These are phyloP conservation scores for Herpetomonas tarakana DNA, from an alignment of 208 protist genomes.

Conservation along the genomic window DNA sequence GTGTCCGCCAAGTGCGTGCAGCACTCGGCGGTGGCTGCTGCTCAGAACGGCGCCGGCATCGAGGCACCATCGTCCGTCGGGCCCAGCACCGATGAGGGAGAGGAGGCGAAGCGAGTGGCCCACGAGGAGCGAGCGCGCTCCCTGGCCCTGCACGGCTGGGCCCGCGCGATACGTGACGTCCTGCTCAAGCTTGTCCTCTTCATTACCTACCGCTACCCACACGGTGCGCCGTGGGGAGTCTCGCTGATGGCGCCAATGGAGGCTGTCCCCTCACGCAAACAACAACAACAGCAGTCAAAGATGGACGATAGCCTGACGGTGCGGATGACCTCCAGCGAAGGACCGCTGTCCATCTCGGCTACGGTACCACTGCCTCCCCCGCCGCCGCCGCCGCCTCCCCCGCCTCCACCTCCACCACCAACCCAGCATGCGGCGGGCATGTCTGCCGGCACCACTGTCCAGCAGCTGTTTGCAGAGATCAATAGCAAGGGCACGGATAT, in stretches of 20 bases:
- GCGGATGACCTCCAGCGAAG: neutral
- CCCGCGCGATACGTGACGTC: constrained; percentile 5
- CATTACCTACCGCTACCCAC: constrained; percentile 11
- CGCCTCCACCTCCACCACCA: constrained; percentile 20
- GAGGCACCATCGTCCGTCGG: neutral
- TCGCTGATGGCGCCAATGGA: neutral
- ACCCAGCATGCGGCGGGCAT: constrained; percentile 1
- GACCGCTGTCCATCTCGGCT: neutral
- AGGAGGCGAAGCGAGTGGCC: constrained; percentile 2
- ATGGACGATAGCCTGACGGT: too few species aligned
- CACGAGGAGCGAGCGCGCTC: neutral
- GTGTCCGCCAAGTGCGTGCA: constrained; percentile 11
- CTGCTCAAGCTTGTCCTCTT: constrained; percentile 14
- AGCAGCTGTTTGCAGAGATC: constrained; percentile 15
- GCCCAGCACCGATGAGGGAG: neutral
- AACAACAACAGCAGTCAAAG: too few species aligned
- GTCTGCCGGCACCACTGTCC: constrained; percentile 1
- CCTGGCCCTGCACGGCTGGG: constrained; percentile 5
- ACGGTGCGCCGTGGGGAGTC: constrained; percentile 10
- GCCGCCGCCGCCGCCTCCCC: constrained; percentile 8
- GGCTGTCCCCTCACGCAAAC: neutral
- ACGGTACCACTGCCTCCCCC: constrained; percentile 1
- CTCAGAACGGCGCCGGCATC: neutral
- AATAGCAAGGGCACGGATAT: constrained; percentile 14
- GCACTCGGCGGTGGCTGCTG: neutral